Evolutionary conservation across 2,329 filamentous ascomycete species (phyloP), one percentile per base, ranked within the genome.

Genomic region (Davidsoniella neocaledoniae): DNA sequence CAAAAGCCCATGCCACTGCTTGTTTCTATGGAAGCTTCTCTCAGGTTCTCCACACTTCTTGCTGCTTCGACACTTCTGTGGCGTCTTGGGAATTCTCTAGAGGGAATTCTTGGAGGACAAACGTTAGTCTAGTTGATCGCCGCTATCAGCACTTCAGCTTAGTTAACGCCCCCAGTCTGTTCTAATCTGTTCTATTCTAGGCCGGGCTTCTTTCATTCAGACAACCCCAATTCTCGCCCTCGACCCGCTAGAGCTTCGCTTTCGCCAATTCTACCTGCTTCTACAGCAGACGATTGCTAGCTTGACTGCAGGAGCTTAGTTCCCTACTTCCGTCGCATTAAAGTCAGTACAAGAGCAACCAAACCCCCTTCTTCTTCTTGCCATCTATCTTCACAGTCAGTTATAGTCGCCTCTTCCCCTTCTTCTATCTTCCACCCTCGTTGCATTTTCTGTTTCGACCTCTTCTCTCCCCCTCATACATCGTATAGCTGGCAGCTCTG

Each of bases 1-100:
- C 17, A 21, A 8, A 46, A 19, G 14, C 43, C 43, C 43, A 17
- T 16, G 5, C 14, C 23, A 25, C 10, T 46, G 21, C 33, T 8
- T n/a, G n/a, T 36, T 10, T 12, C 44, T 7, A 44, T 51, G 29
- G 50, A 52, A 52, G 50, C 50, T 52, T 52, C 50, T 52, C 10
- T 52, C 7, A 16, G 45, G 40, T 52, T 52, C 50, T 52, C 41
- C 33, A 48, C 29, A 21, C 16, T 51, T 51, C 50, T 43, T 12
- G 14, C 14, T 16, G 29, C 9, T 12, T 33, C 29, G 29, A 33
- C 29, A 33, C 29, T 33, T 9, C 29, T 33, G 29, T 33, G 29
- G 29, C 29, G 29, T 33, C 29, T 33, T 23, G 21, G 21, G 21
- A 23, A 5, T 23, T 23, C 4, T 23, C 1, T 23, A 23, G 1